Evolutionary conservation across 202 grass and related monocot genomes (phyloP), one percentile per base, ranked within the genome.

Genomic region (Carex arenaria): DNA sequence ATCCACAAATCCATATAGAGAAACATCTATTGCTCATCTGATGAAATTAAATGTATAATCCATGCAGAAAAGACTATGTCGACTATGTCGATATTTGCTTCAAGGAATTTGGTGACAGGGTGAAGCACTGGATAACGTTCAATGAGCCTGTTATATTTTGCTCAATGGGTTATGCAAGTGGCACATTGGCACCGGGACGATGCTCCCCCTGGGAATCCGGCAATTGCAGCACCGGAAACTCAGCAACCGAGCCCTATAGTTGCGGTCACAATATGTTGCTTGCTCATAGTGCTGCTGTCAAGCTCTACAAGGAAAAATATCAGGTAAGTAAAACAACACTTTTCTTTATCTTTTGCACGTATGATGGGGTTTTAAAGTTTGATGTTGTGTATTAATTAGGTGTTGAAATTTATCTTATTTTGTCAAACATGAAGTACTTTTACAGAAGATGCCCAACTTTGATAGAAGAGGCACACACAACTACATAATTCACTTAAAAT

Each of bases 71-170:
- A 15, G 86, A 88, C 62, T 88, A 60, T 34, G 76, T 5, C 2
- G 47, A 91, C 3, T 91, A 51, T 0, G 72, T 30, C 0, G 34
- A 74, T 26, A 43, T 92, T 31, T 92, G 87, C 76, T 92, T 92
- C 71, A 12, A 54, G 9, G 49, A 85, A 18, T 92, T 92, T 4
- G 90, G 90, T 0, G 67, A 89, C 43, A 55, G 23, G 13, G 90
- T 89, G 67, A 92, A 89, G 54, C 40, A 92, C 20, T 92, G 87
- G 90, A 87, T 87, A 15, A 92, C 90, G n/a, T 70, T 92, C 26
- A 92, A 92, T 42, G 90, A 92, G 62, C 87, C 90, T 0, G 15
- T 30, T 15, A 30, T 18, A 2, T 92, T 87, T 15, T 89, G 67
- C 32, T 20, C 36, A 15, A n/a, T 14, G 0, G 63, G 76, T 2